These are phyloP conservation scores for Sideroxylon spinosum DNA, from an alignment of 179 eudicot genomes.

Conservation along the genomic window DNA sequence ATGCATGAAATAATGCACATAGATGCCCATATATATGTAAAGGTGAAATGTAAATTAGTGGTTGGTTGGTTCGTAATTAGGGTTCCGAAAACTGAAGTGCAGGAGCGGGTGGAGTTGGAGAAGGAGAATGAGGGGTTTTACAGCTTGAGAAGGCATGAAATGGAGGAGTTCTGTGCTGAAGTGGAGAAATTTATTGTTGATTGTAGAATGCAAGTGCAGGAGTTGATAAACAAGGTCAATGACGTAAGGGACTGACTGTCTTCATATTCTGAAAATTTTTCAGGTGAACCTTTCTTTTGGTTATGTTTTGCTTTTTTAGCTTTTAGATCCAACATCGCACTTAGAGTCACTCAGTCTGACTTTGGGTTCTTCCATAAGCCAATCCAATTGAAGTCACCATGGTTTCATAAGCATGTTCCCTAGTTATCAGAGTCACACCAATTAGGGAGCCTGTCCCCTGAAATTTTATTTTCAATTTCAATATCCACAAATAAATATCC, in stretches of 20 bases:
- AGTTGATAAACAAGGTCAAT: conserved; percentile 28
- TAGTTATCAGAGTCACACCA: too few species aligned
- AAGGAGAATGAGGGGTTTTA: conserved; percentile 34
- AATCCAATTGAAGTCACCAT: too few species aligned
- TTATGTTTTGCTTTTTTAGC: background rate
- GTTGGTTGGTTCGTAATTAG: conserved; percentile 22
- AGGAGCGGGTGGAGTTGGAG: conserved; percentile 38
- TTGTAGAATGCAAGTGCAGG: conserved; percentile 25
- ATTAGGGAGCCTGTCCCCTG: too few species aligned
- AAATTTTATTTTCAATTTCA: too few species aligned
- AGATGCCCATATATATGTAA: too few species aligned
- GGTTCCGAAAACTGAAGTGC: conserved; percentile 38
- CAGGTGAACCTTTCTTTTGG: background rate
- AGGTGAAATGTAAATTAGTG: too few species aligned
- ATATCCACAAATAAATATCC: too few species aligned
- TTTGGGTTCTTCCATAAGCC: too few species aligned
- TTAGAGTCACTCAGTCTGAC: too few species aligned
- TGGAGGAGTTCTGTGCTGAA: conserved; percentile 31
- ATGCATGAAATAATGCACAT: too few species aligned
- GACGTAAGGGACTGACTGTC: conserved; percentile 26
- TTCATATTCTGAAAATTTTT: background rate
- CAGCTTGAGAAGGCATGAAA: conserved; percentile 21
- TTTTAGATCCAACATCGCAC: too few species aligned
- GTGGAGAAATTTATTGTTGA: conserved; percentile 27
- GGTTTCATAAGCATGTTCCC: too few species aligned